A percentile compares a stretch with the other conserved stretches of the same genome.
phyloP scores from a whole-genome alignment of 2,329 filamentous ascomycete genomes.

The Ceratocystis huliohia region DNA sequence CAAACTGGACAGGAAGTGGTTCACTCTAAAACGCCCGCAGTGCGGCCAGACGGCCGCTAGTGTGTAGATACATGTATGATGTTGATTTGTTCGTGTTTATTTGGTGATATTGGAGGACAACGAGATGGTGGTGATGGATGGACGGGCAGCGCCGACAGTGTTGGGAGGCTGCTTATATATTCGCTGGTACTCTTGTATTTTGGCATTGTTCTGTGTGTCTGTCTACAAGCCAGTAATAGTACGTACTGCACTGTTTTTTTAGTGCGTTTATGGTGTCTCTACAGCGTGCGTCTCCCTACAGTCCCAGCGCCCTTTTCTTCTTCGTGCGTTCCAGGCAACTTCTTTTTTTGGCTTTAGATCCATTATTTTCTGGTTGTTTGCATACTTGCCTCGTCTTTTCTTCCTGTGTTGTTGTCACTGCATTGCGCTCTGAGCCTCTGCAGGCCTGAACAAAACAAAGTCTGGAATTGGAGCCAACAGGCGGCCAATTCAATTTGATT shows the following conservation, averaged over 20 bases:
- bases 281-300: background rate
- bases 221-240: background rate
- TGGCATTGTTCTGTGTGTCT: too few species aligned
- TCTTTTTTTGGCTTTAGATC: background rate
- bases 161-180: too few species aligned
- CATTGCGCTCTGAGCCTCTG: background rate
- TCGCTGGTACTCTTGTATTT: too few species aligned
- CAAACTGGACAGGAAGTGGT: background rate
- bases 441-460: background rate
- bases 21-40: too few species aligned
- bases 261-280: background rate
- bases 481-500: slow-evolving; percentile 9
- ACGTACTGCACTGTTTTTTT: background rate
- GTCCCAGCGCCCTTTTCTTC: background rate
- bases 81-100: background rate
- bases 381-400: background rate
- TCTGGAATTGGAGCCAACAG: background rate
- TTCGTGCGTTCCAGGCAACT: background rate
- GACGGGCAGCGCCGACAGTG: too few species aligned
- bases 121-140: too few species aligned
- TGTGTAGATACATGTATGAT: background rate
- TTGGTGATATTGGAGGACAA: background rate
- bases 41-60: background rate
- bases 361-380: background rate
- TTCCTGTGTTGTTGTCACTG: background rate